Base-by-base conservation (phyloP, 2,329 filamentous ascomycete genomes). In the Cytospora mali region DNA sequence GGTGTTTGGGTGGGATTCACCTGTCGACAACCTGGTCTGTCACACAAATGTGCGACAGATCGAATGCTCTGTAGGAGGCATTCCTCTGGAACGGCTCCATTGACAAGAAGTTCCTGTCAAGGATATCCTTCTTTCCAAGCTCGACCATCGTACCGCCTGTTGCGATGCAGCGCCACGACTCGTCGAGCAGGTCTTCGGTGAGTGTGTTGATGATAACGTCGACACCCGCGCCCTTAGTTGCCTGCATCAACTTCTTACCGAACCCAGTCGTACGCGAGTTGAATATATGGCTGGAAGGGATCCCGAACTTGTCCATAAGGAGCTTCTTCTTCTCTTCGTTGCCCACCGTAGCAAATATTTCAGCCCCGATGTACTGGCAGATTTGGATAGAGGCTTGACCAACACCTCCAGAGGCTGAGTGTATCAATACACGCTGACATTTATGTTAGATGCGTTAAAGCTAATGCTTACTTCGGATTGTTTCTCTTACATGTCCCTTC, bases 31-130 rank as follows among this genome's bases (percentile, higher is more conserved):
- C 64, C 21, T 69, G 66, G 33, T 77, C 72, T 21, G 69, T 75
- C 10, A 75, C 75, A 3, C 72, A 70, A 64, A 79, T 79, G 64
- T 78, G 77, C 42, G 71, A 66, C 46, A 62, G 21, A 28, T 66
- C 61, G n/a, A 62, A 29, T 16, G 42, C 48, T 16, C 51, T 39
- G 48, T 57, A 63, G 13, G 51, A 25, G 2, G 31, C 53, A 54
- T 49, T 66, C 3, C 33, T 23, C 31, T 70, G 69, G 46, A 78
- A 77, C 0, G 71, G 9, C 2, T 65, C 42, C 73, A 77, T 76
- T 13, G 73, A 71, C 13, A 77, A 67, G 7, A 67, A 65, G 11
- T 66, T 69, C 18, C 73, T 71, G 25, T 71, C 68, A 4, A 62
- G 51, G 28, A 73, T 68, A 51, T 74, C 71, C 16, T 64, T 66